Conservation (phyloP, 352 stramenopile genomes). For the Globisporangium alternatum region DNA sequence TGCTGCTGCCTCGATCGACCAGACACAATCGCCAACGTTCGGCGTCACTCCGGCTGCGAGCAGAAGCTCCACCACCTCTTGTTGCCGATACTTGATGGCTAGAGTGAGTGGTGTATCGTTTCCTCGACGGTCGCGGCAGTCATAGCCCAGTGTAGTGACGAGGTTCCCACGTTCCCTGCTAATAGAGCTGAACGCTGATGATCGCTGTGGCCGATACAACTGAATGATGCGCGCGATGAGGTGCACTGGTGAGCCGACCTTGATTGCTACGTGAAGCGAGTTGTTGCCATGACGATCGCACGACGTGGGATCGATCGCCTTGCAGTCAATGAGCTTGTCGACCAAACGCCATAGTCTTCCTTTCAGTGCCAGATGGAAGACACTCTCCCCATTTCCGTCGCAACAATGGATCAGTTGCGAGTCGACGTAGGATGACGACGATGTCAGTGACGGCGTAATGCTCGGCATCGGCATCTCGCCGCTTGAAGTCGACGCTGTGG, state of each 20-base stretch:
- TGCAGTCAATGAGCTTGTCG: slow-evolving; percentile 39
- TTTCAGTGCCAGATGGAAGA: slow-evolving; percentile 60
- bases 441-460: background rate
- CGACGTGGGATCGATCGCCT: slow-evolving; percentile 40
- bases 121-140: slow-evolving; percentile 28
- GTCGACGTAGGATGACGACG: slow-evolving; percentile 17
- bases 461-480: slow-evolving; percentile 5
- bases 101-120: slow-evolving; percentile 65
- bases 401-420: slow-evolving; percentile 38
- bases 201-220: slow-evolving; percentile 30
- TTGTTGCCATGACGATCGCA: slow-evolving; percentile 51
- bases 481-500: background rate
- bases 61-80: slow-evolving; percentile 49
- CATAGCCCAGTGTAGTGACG: slow-evolving; percentile 26
- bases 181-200: slow-evolving; percentile 19
- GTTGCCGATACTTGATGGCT: slow-evolving; percentile 45
- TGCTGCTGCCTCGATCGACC: slow-evolving; percentile 8
- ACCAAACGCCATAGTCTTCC: slow-evolving; percentile 63
- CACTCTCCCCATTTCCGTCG: slow-evolving; percentile 45
- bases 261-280: slow-evolving; percentile 61
- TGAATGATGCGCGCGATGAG: slow-evolving; percentile 46
- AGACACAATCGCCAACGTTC: slow-evolving; percentile 24
- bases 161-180: slow-evolving; percentile 19
- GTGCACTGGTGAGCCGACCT: slow-evolving; percentile 43
- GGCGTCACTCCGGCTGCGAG: slow-evolving; percentile 37